Evolutionary conservation across 306 rosid species (phyloP), one percentile per base, ranked within the genome.

Genomic region (Ceratonia siliqua): DNA sequence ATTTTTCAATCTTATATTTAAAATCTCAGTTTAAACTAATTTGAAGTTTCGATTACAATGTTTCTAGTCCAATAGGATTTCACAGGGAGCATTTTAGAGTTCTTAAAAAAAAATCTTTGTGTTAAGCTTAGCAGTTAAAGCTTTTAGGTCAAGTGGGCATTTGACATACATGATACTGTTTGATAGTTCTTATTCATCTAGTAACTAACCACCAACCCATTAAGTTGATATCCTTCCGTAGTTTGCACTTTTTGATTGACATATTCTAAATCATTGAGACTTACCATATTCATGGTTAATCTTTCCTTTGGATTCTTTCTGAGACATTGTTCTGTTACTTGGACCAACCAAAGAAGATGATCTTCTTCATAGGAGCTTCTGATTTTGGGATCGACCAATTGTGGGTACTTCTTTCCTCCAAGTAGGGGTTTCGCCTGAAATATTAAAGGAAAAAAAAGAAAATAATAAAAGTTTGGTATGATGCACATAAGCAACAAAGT

Each of bases 261-360:
- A 75, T 22, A 25, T 36, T 11, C 9, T 65, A 10, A 45, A 57
- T 53, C 46, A 62, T 62, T 52, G 50, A 62, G n/a, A 28, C 85
- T 59, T 66, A 85, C 84, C 88, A 78, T 15, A 64, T 78, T 78
- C 88, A 85, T 81, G 20, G 79, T 70, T 5, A 14, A 43, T 54
- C 86, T 78, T n/a, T 81, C 79, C 82, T 81, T 81, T 13, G 83
- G 88, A 68, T 78, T 81, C 83, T 71, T 85, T 70, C 70, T 81
- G 54, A 85, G 83, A 71, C 88, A 85, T 21, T 78, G 13, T 33
- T 79, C 59, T 52, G 21, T 71, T 52, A 75, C 86, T 52, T 81
- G 36, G 42, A 63, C 70, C 66, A 85, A 57, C 85, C 83, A 74
- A 32, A 9, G 68, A 59, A 85, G 84, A 33, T 81, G 79, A 0